Conservation (phyloP, 2,329 filamentous ascomycete species). For the Diplodia sapinea region DNA sequence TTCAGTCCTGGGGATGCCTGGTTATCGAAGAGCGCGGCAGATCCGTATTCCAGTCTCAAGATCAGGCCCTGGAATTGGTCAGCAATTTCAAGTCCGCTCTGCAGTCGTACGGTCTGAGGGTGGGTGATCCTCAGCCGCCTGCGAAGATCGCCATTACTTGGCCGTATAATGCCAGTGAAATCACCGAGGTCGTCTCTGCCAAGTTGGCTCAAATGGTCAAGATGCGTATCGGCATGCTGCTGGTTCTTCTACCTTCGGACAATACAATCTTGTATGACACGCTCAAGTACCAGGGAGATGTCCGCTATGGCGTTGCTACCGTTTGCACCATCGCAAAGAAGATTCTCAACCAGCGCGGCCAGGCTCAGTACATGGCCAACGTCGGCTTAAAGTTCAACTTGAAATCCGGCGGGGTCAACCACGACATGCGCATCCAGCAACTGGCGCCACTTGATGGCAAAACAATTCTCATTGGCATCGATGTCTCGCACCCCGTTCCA, state of each 20-base stretch:
- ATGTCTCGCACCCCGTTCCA: slow-evolving; percentile 84
- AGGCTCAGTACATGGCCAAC: slow-evolving; percentile 43
- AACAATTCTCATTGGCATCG: slow-evolving; percentile 86
- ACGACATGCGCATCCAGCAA: slow-evolving; percentile 57
- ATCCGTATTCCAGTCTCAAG: slow-evolving; percentile 13
- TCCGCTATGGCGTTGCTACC: slow-evolving; percentile 37
- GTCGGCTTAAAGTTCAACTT: slow-evolving; percentile 63
- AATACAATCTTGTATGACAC: slow-evolving; percentile 42
- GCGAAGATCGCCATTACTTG: slow-evolving; percentile 23
- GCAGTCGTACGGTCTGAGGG: slow-evolving; percentile 16
- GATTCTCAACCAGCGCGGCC: slow-evolving; percentile 50
- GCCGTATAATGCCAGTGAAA: slow-evolving; percentile 18
- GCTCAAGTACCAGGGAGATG: slow-evolving; percentile 38
- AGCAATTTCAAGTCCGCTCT: slow-evolving; percentile 15
- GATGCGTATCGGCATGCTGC: slow-evolving; percentile 33
- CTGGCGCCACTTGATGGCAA: slow-evolving; percentile 65
- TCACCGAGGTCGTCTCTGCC: slow-evolving; percentile 13
- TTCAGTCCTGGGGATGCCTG: slow-evolving; percentile 41
- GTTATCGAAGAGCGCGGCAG: slow-evolving; percentile 39
- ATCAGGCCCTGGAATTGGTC: slow-evolving; percentile 17
- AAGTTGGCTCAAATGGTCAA: slow-evolving; percentile 26
- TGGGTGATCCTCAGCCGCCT: slow-evolving; percentile 15
- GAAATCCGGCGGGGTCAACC: slow-evolving; percentile 63
- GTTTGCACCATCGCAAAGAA: slow-evolving; percentile 38
- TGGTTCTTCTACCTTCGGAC: slow-evolving; percentile 42